Evolutionary conservation across 352 stramenopile species (phyloP), one percentile per base, ranked within the genome.

Genomic region (Phytophthora meadii): DNA sequence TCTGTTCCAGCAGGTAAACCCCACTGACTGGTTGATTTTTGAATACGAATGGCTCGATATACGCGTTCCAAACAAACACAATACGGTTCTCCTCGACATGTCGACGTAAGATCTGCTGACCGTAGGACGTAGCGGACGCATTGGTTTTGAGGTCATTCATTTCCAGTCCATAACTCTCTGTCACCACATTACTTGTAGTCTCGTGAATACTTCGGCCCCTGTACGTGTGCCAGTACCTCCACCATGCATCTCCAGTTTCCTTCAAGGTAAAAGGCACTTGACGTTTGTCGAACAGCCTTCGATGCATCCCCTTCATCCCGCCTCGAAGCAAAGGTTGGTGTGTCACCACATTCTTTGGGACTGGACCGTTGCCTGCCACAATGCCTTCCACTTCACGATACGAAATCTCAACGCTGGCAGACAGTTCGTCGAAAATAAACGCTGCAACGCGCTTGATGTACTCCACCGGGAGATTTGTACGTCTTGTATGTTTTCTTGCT

Each of bases 11-110:
- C n/a, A 88, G 77, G 42, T 71, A 74, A 19, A 81, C 57, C 4
- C 75, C 77, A 7, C 68, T 58, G 7, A 87, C 56, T 0, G 62
- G 70, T 42, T 84, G 61, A 28, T 75, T 62, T 14, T 70, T 60
- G 67, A 89, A 88, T 58, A 80, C 71, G 39, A 84, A 61, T 5
- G 82, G 79, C 37, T 89, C 67, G 48, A 87, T 77, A 61, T 74
- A 76, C 11, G 76, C 68, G 27, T 68, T 76, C 79, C 79, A 90
- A 24, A 87, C 77, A 44, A 87, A 79, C 52, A 90, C 71, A 17
- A 87, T 65, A 52, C 79, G 81, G 54, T 81, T 75, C 24, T 77
- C 47, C 28, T 88, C 79, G 8, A 84, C 70, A 54, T 83, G 78
- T n/a, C 82, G 77, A 4, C 74, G 72, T 27, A 87, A 51, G 56